These are phyloP conservation scores for Claviceps purpurea DNA, from an alignment of 2,329 filamentous ascomycete species.

Conservation along the genomic window DNA sequence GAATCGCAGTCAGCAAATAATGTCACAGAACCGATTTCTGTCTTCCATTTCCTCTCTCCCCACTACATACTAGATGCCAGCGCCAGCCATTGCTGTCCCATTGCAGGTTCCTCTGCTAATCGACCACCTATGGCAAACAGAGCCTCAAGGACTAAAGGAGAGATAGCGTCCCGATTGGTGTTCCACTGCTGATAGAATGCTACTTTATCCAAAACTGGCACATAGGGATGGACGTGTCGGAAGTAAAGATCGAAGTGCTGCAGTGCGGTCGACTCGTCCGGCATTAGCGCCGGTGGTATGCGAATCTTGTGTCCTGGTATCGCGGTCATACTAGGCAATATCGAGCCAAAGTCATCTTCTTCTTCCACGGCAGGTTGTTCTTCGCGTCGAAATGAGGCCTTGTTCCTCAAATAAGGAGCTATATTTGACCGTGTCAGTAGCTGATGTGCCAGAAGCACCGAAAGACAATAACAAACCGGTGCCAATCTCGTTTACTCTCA, in stretches of 20 bases:
- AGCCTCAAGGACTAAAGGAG: constrained; percentile 76
- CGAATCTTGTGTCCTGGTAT: constrained; percentile 65
- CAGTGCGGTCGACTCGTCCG: constrained; percentile 65
- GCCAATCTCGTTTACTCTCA: constrained; percentile 78
- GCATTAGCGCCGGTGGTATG: constrained; percentile 89
- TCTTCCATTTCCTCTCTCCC: background rate
- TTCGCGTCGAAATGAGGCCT: constrained; percentile 34
- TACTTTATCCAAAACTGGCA: constrained; percentile 73
- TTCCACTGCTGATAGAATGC: constrained; percentile 86
- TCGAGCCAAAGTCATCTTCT: constrained; percentile 57
- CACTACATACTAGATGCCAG: constrained; percentile 59
- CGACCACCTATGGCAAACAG: constrained; percentile 82
- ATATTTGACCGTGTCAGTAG: background rate
- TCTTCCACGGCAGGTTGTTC: constrained; percentile 55
- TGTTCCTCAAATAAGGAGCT: constrained; percentile 76
- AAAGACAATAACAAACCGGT: constrained; percentile 46
- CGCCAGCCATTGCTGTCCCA: constrained; percentile 86
- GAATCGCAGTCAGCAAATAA: background rate
- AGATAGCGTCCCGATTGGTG: constrained; percentile 67
- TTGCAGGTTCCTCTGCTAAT: constrained; percentile 67
- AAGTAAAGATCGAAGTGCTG: constrained; percentile 89
- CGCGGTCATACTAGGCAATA: constrained; percentile 53
- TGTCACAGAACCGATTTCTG: background rate
- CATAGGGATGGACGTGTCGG: constrained; percentile 78
- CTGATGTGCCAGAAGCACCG: no score